phyloP scores from a whole-genome alignment of 1,284 basidiomycete species.

The Moesziomyces antarcticus region DNA sequence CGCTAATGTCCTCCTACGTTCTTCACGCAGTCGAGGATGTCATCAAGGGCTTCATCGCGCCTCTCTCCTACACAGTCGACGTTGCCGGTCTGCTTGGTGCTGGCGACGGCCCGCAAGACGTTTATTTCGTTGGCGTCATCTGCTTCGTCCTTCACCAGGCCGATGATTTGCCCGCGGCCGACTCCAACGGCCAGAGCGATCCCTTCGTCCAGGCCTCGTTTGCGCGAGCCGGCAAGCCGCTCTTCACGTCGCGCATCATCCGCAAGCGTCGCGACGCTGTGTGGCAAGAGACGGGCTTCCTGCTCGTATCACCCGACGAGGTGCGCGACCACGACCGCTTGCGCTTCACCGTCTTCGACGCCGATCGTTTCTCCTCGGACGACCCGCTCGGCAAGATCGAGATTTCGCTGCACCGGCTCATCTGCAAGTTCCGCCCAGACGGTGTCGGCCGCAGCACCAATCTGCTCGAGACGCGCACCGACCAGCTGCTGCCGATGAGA shows the following conservation, averaged over 20 bases:
- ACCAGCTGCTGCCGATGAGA: conserved; percentile 51
- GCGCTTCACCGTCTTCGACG: conserved; percentile 58
- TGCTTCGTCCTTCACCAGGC: conserved; percentile 59
- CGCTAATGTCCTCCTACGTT: conserved; percentile 60
- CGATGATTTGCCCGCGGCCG: conserved; percentile 54
- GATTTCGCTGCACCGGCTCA: conserved; percentile 52
- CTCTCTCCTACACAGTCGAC: conserved; percentile 59
- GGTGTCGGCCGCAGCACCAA: conserved; percentile 30
- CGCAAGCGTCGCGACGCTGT: conserved; percentile 51
- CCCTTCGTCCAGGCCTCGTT: conserved; percentile 60
- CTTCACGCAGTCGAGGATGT: conserved; percentile 57
- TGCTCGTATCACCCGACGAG: conserved; percentile 59
- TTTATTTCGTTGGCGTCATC: conserved; percentile 58
- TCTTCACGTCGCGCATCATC: conserved; percentile 56
- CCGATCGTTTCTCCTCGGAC: conserved; percentile 64
- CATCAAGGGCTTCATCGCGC: conserved; percentile 59
- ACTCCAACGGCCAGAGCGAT: conserved; percentile 58
- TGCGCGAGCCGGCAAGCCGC: conserved; percentile 55
- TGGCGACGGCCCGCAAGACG: conserved; percentile 57
- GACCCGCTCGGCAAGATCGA: conserved; percentile 63
- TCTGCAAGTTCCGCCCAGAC: conserved; percentile 32
- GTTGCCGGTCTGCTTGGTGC: conserved; percentile 54
- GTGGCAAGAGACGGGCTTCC: conserved; percentile 59
- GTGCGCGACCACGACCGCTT: conserved; percentile 57
- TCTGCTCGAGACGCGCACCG: conserved; percentile 52